Evolutionary conservation across 129 eudicot species (phyloP).

Genomic region (Apium graveolens): DNA sequence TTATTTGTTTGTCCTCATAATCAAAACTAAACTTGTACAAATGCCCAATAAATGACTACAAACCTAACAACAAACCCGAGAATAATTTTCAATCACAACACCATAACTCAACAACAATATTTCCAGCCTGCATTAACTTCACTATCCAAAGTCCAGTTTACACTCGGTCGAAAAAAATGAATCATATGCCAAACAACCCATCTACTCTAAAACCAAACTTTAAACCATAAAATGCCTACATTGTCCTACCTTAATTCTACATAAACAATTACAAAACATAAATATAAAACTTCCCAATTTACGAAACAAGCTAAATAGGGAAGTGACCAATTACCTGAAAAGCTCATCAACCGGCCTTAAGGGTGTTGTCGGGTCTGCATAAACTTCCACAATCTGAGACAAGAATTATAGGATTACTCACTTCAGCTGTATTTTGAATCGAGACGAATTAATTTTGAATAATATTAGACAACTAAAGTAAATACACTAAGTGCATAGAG

Average conservation of each 20-base stretch:
- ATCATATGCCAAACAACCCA: neutral
- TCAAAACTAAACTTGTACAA: neutral
- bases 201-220: neutral
- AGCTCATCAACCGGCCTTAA: conserved; percentile 59
- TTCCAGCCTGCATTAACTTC: no score
- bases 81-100: no score
- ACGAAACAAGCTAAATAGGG: neutral
- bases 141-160: no score
- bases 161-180: no score
- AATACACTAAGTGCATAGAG: neutral
- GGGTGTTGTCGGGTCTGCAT: conserved; percentile 75
- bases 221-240: no score
- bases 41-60: neutral
- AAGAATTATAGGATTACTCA: neutral
- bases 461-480: neutral
- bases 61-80: neutral
- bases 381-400: conserved; percentile 75
- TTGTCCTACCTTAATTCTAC: neutral
- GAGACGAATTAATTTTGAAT: neutral
- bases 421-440: neutral
- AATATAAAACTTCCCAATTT: neutral
- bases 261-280: no score
- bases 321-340: conserved; percentile 49
- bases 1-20: no score
- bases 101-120: no score